phyloP scores from a whole-genome alignment of 192 early-diverging fungal genomes.

The Chytriomyces sp. region DNA sequence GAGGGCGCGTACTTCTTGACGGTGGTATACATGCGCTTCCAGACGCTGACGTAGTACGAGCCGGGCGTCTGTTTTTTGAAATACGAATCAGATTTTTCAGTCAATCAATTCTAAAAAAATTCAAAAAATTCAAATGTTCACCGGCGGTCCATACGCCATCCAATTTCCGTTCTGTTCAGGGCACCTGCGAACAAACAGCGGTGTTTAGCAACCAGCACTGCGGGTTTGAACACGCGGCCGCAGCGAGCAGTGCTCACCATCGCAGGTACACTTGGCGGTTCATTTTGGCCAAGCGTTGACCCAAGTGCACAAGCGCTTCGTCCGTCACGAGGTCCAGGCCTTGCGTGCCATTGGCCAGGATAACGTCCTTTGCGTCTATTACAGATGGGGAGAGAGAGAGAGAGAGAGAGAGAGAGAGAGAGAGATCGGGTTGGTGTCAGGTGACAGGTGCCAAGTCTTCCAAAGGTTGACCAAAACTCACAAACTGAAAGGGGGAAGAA shows the following conservation, averaged over 20 bases:
- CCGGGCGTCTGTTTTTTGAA: background rate
- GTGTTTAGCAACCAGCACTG: too few species aligned
- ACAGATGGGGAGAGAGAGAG: background rate
- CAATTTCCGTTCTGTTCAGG: constrained; percentile 14
- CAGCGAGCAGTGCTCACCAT: background rate
- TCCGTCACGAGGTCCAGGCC: constrained; percentile 20
- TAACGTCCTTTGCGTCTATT: constrained; percentile 6
- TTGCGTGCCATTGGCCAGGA: constrained; percentile 2
- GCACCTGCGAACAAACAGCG: background rate
- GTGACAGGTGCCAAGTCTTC: background rate
- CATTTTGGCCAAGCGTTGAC: background rate
- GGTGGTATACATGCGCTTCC: constrained; percentile 25
- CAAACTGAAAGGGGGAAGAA: background rate
- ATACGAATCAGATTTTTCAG: too few species aligned
- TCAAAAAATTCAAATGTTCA: too few species aligned
- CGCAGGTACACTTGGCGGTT: background rate
- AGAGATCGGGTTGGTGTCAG: background rate
- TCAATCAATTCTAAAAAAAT: too few species aligned
- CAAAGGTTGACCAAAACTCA: background rate
- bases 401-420: too few species aligned
- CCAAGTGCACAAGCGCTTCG: background rate
- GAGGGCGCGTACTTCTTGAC: background rate
- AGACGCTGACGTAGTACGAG: constrained; percentile 1
- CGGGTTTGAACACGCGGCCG: too few species aligned
- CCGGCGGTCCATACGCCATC: constrained; percentile 20